Evolutionary conservation across 306 rosid species (phyloP).

Genomic region (Morella rubra): DNA sequence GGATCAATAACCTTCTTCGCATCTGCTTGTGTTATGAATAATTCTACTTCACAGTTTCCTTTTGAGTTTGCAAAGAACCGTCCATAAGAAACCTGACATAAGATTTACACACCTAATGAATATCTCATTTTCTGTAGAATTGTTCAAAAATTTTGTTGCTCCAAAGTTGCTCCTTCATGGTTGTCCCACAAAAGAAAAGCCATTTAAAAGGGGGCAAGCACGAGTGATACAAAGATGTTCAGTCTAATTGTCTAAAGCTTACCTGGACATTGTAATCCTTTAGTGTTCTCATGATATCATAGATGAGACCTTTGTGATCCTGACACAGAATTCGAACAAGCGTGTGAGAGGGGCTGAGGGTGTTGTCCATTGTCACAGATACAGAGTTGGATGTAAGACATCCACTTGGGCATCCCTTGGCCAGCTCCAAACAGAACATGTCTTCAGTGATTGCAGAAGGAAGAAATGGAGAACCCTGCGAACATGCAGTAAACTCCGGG

Average conservation of each 20-base stretch:
- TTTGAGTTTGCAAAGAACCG: constrained; percentile 40
- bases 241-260: neutral
- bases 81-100: constrained; percentile 47
- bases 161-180: neutral
- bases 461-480: constrained; percentile 42
- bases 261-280: constrained; percentile 67
- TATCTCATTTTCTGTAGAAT: no score
- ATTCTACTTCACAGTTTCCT: constrained; percentile 52
- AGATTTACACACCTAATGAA: neutral
- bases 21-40: constrained; percentile 52
- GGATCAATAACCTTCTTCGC: constrained; percentile 49
- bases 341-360: constrained; percentile 57
- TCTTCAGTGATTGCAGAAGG: constrained; percentile 49
- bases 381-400: constrained; percentile 32
- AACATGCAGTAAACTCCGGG: constrained; percentile 42
- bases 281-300: constrained; percentile 62
- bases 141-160: no score
- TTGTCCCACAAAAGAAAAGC: neutral
- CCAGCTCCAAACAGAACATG: constrained; percentile 46
- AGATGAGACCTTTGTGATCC: constrained; percentile 61
- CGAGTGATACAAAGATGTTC: neutral
- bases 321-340: constrained; percentile 45
- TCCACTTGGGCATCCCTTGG: constrained; percentile 28
- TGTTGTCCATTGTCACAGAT: constrained; percentile 45
- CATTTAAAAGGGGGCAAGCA: neutral